phyloP scores from a whole-genome alignment of 306 rosid species.

The Castanopsis chinensis region DNA sequence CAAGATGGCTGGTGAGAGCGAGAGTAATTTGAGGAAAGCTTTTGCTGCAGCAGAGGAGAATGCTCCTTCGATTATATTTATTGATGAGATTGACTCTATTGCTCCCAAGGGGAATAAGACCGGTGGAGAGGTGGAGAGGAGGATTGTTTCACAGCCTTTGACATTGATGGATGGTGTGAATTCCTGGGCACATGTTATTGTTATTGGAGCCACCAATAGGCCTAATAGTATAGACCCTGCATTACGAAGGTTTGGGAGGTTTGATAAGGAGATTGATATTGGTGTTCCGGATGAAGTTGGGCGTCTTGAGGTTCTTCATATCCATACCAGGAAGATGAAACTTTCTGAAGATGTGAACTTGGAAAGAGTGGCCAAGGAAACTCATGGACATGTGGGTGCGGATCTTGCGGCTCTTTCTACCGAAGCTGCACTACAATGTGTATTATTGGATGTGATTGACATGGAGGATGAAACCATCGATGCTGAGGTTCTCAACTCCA shows the following conservation, averaged over 20 bases:
- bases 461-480: constrained; percentile 21
- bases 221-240: constrained; percentile 17
- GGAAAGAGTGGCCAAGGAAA: constrained; percentile 10
- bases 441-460: constrained; percentile 12
- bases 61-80: too few relatives aligned
- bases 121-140: constrained; percentile 11
- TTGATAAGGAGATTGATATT: constrained; percentile 26
- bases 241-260: constrained; percentile 21
- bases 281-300: constrained; percentile 26
- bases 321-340: constrained; percentile 20
- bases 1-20: constrained; percentile 23
- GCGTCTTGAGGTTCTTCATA: constrained; percentile 12
- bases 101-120: constrained; percentile 18
- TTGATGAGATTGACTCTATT: constrained; percentile 7
- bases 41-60: constrained; percentile 11
- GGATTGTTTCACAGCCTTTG: constrained; percentile 21
- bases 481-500: constrained; percentile 16
- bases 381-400: constrained; percentile 25
- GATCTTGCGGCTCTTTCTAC: constrained; percentile 26
- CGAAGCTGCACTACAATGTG: constrained; percentile 26
- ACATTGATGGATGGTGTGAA: constrained; percentile 28
- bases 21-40: constrained; percentile 22
- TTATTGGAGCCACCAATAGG: constrained; percentile 16
- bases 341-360: constrained; percentile 20
- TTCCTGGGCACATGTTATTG: constrained; percentile 20